These are phyloP conservation scores for Magnolia sinica DNA, from an alignment of 164 flowering plant species.

Conservation along the genomic window DNA sequence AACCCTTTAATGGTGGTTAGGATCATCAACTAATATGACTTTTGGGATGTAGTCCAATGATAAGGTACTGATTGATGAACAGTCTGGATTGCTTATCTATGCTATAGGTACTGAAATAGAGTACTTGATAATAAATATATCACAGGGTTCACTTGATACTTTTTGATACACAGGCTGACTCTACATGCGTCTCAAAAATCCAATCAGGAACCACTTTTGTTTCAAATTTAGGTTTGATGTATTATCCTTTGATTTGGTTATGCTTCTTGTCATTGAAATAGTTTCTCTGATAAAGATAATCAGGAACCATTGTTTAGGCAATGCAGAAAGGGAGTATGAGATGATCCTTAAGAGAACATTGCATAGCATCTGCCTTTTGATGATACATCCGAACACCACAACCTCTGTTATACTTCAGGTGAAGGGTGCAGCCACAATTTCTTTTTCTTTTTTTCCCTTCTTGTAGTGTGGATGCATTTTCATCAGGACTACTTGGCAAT, in stretches of 20 bases:
- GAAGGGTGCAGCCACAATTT: background rate
- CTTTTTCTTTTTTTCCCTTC: too few species aligned
- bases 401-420: constrained; percentile 87
- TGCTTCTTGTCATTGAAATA: too few species aligned
- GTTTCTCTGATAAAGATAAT: too few species aligned
- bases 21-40: background rate
- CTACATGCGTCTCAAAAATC: background rate
- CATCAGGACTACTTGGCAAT: too few species aligned
- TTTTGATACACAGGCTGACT: background rate
- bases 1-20: background rate
- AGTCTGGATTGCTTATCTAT: background rate
- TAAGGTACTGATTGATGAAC: background rate
- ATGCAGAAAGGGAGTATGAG: constrained; percentile 83
- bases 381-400: constrained; percentile 84
- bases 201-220: background rate
- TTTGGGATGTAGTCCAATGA: background rate
- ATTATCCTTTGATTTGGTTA: background rate
- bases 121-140: background rate
- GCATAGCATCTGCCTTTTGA: constrained; percentile 74
- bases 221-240: background rate
- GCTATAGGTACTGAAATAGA: background rate
- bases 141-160: background rate
- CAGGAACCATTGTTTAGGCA: constrained; percentile 45
- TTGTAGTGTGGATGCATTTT: too few species aligned
- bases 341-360: constrained; percentile 79